phyloP scores from a whole-genome alignment of 805 yeast genomes.

The Candida caryicola region DNA sequence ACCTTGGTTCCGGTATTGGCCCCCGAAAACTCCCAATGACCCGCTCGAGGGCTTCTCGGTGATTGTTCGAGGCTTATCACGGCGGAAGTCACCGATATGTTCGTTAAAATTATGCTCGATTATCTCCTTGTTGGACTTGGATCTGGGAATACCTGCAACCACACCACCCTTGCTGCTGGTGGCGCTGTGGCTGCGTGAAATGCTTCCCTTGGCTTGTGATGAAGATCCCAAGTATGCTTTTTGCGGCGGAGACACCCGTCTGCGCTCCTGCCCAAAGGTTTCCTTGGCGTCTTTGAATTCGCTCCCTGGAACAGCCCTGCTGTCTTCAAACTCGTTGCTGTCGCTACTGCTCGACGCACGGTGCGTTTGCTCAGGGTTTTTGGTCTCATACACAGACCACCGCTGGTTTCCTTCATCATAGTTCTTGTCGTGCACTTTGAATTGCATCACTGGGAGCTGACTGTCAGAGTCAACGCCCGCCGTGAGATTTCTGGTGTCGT shows the following conservation, averaged over 20 bases:
- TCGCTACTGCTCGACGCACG: slow-evolving; percentile 1
- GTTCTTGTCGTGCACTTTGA: slow-evolving; percentile 28
- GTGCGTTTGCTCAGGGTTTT: slow-evolving; percentile 2
- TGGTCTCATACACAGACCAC: slow-evolving; percentile 24
- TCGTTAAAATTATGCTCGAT: slow-evolving; percentile 11
- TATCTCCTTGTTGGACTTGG: slow-evolving; percentile 9
- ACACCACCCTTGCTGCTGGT: not conserved
- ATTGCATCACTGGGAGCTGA: slow-evolving; percentile 28
- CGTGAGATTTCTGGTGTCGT: slow-evolving; percentile 15
- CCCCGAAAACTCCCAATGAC: slow-evolving; percentile 2
- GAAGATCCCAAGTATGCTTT: slow-evolving; percentile 3
- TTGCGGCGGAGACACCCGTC: not conserved
- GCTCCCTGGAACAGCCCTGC: not conserved
- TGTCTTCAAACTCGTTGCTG: not conserved
- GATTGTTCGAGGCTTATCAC: slow-evolving; percentile 11
- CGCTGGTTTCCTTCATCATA: slow-evolving; percentile 22
- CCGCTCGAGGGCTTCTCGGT: slow-evolving; percentile 4
- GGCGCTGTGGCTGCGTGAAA: not conserved
- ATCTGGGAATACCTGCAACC: slow-evolving; percentile 1
- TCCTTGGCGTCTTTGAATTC: slow-evolving; percentile 3
- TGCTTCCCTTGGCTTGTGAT: not conserved
- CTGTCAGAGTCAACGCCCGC: slow-evolving; percentile 28
- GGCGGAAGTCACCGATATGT: slow-evolving; percentile 13
- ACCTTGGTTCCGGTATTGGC: slow-evolving; percentile 1
- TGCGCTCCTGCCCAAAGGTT: not conserved